Conservation (phyloP, 1,139 yeast genomes). For the Suzukiozyma palmioleophila region DNA sequence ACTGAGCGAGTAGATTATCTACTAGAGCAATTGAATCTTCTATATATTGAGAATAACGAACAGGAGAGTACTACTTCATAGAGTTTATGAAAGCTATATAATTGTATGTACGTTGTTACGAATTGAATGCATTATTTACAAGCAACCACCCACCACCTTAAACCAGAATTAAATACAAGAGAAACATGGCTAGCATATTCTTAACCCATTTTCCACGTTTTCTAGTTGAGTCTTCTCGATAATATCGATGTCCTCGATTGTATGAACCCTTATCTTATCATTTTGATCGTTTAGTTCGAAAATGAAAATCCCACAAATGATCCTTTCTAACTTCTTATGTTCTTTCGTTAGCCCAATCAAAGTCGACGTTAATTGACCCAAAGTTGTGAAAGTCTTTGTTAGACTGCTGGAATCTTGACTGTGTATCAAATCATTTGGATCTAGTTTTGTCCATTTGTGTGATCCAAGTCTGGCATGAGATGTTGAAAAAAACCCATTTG, state of each 20-base stretch:
- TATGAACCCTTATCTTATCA: slow-evolving; percentile 60
- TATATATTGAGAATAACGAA: slow-evolving; percentile 9
- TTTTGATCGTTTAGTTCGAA: slow-evolving; percentile 65
- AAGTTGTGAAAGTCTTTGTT: slow-evolving; percentile 11
- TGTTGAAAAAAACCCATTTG: slow-evolving; percentile 21
- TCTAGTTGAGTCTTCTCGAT: slow-evolving; percentile 42
- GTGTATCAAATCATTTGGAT: slow-evolving; percentile 8
- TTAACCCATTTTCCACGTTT: slow-evolving; percentile 23
- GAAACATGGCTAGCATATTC: slow-evolving; percentile 21
- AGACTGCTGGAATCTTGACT: slow-evolving; percentile 12
- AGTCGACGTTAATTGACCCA: slow-evolving; percentile 24
- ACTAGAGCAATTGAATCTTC: slow-evolving; percentile 16
- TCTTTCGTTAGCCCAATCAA: slow-evolving; percentile 32
- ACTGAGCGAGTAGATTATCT: slow-evolving; percentile 22
- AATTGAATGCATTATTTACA: slow-evolving; percentile 4
- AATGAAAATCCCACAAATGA: slow-evolving; percentile 66
- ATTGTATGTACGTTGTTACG: neutral
- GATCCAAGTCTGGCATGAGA: slow-evolving; percentile 37
- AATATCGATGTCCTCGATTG: slow-evolving; percentile 72
- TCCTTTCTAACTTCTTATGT: slow-evolving; percentile 37
- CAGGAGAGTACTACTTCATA: neutral
- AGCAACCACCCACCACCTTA: neutral
- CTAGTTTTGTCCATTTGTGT: slow-evolving; percentile 37
- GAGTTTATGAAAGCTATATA: neutral
- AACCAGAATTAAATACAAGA: neutral